Percentiles rank a stretch among this genome's conserved stretches.
phyloP scores from a whole-genome alignment of 768 basidiomycete genomes.

The Suillus subaureus region DNA sequence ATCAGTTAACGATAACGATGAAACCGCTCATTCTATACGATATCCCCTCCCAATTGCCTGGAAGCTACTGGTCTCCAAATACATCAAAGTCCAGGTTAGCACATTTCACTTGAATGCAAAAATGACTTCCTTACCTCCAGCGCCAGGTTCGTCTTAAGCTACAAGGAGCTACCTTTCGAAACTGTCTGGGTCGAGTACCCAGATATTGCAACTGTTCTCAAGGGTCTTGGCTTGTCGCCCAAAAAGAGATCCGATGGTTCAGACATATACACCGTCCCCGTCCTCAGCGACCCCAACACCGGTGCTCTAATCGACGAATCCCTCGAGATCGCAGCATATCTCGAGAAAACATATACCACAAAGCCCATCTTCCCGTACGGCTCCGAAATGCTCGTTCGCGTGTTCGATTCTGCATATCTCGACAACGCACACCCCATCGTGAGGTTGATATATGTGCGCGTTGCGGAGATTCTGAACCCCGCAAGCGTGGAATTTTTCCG shows the following conservation, averaged over 20 bases:
- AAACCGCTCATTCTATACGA: slow-evolving; percentile 28
- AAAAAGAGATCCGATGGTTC: slow-evolving; percentile 18
- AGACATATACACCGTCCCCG: slow-evolving; percentile 46
- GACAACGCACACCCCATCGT: slow-evolving; percentile 15
- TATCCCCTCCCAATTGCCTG: slow-evolving; percentile 25
- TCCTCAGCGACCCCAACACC: slow-evolving; percentile 45
- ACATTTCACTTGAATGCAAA: too few relatives aligned
- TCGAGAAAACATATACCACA: slow-evolving; percentile 47
- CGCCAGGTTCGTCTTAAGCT: slow-evolving; percentile 31
- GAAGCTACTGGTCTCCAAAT: slow-evolving; percentile 35
- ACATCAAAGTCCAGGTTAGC: slow-evolving; percentile 35
- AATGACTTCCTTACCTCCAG: background rate
- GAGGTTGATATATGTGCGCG: slow-evolving; percentile 21
- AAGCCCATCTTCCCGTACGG: slow-evolving; percentile 17
- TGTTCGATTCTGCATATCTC: slow-evolving; percentile 36
- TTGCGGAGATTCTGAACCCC: slow-evolving; percentile 27
- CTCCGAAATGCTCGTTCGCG: slow-evolving; percentile 40
- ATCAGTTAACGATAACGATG: background rate
- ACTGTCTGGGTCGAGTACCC: slow-evolving; percentile 55
- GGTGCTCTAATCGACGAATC: slow-evolving; percentile 42
- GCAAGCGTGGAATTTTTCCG: slow-evolving; percentile 40
- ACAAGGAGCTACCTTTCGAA: slow-evolving; percentile 41
- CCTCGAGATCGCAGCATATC: slow-evolving; percentile 44
- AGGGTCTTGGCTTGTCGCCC: slow-evolving; percentile 25
- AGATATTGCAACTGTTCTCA: slow-evolving; percentile 42